Conservation (phyloP, 1,284 basidiomycete genomes). For the Heliocybe sulcata region DNA sequence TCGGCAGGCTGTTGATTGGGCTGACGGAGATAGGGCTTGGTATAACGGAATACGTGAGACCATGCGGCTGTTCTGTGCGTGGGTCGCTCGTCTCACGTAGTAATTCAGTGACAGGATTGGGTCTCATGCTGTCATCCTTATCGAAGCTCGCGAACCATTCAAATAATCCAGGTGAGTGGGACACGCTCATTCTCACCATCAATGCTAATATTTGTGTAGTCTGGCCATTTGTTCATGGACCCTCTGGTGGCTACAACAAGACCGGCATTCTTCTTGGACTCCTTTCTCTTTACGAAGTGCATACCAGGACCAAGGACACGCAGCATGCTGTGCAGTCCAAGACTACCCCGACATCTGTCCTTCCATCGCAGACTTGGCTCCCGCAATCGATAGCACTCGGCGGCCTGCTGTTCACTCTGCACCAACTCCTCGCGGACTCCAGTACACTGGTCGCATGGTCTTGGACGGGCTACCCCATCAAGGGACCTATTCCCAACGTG, state of each 20-base stretch:
- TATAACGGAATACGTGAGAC: conserved; percentile 56
- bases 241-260: conserved; percentile 70
- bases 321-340: conserved; percentile 1
- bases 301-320: conserved; percentile 20
- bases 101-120: conserved; percentile 53
- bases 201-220: conserved; percentile 31
- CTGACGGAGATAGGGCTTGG: conserved; percentile 21
- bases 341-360: not conserved
- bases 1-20: conserved; percentile 49
- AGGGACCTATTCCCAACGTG: conserved; percentile 70
- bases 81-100: not conserved
- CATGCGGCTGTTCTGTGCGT: not conserved
- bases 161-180: conserved; percentile 65
- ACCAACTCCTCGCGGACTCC: conserved; percentile 74
- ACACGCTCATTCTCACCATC: not conserved
- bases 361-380: conserved; percentile 31
- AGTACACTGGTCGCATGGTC: conserved; percentile 87
- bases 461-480: conserved; percentile 83
- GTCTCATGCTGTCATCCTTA: conserved; percentile 65
- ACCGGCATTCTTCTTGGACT: conserved; percentile 48
- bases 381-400: conserved; percentile 60
- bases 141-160: conserved; percentile 75
- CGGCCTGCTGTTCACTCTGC: conserved; percentile 68
- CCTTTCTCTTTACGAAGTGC: conserved; percentile 43
- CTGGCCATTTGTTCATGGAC: conserved; percentile 72